These are phyloP conservation scores for Neurospora pannonica DNA, from an alignment of 495 filamentous ascomycete species.

Conservation along the genomic window DNA sequence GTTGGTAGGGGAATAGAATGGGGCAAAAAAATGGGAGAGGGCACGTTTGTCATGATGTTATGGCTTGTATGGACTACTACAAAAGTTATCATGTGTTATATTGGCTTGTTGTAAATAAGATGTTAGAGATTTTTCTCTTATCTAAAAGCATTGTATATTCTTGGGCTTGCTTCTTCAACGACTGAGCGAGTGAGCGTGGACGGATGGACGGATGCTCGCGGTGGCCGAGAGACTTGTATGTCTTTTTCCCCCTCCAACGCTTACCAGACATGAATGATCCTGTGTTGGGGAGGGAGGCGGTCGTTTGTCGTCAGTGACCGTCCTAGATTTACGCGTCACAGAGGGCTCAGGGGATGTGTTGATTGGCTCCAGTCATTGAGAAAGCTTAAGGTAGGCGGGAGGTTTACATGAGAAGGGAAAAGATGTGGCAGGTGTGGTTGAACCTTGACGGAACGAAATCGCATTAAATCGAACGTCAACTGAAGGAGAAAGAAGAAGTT, in stretches of 20 bases:
- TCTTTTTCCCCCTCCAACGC: not conserved
- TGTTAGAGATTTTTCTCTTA: not conserved
- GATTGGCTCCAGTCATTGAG: not conserved
- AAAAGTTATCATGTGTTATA: not conserved
- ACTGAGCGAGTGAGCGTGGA: too few relatives aligned
- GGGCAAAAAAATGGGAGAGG: not conserved
- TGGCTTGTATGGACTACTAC: not conserved
- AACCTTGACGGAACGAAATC: not conserved
- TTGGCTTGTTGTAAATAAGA: not conserved
- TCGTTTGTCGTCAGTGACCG: not conserved
- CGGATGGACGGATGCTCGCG: too few relatives aligned
- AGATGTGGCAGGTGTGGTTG: not conserved
- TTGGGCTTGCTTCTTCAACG: too few relatives aligned
- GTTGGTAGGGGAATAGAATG: too few relatives aligned
- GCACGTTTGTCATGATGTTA: not conserved
- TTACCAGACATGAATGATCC: not conserved
- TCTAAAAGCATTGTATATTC: too few relatives aligned
- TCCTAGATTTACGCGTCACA: not conserved
- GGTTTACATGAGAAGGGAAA: not conserved
- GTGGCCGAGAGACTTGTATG: not conserved
- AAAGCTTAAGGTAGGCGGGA: not conserved
- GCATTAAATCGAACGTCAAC: not conserved
- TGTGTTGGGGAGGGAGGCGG: not conserved
- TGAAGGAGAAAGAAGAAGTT: not conserved
- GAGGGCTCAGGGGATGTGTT: not conserved